These are phyloP conservation scores for Cyberlindnera xylosilytica DNA, from an alignment of 805 yeast genomes.

Conservation along the genomic window DNA sequence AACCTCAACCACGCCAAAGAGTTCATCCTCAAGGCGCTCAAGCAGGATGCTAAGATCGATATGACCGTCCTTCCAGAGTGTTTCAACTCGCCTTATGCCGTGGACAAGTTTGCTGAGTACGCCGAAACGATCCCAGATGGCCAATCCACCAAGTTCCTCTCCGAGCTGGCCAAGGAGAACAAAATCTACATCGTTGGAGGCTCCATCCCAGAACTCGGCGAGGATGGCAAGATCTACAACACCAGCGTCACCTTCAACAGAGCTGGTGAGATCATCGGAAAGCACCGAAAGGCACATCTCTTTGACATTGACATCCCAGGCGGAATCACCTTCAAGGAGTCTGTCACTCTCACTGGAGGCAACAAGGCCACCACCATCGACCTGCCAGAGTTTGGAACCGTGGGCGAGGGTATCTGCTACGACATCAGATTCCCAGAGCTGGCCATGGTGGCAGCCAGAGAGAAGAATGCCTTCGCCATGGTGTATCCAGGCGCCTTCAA, in stretches of 20 bases:
- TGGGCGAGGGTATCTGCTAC: constrained; percentile 85
- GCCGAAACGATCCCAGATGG: constrained; percentile 86
- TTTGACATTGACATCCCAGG: constrained; percentile 94
- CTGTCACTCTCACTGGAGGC: constrained; percentile 76
- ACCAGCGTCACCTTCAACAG: constrained; percentile 75
- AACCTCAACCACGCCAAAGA: constrained; percentile 68
- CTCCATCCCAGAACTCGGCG: constrained; percentile 76
- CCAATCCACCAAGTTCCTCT: constrained; percentile 59
- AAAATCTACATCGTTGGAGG: constrained; percentile 81
- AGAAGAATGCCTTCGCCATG: constrained; percentile 67
- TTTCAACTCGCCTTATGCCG: constrained; percentile 76
- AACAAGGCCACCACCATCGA: constrained; percentile 65
- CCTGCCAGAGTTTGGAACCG: constrained; percentile 41
- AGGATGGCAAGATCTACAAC: constrained; percentile 60
- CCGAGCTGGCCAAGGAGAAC: constrained; percentile 64
- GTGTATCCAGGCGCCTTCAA: constrained; percentile 85
- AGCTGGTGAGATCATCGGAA: constrained; percentile 77
- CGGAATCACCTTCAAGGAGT: constrained; percentile 88
- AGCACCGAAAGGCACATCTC: constrained; percentile 86
- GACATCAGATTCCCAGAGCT: constrained; percentile 82
- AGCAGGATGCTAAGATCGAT: constrained; percentile 57
- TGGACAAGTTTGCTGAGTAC: constrained; percentile 78
- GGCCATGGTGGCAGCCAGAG: constrained; percentile 68
- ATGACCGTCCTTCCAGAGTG: constrained; percentile 85
- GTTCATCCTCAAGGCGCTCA: constrained; percentile 61